Conservation (phyloP, 352 stramenopile species). For the Phytopythium ostracodes region DNA sequence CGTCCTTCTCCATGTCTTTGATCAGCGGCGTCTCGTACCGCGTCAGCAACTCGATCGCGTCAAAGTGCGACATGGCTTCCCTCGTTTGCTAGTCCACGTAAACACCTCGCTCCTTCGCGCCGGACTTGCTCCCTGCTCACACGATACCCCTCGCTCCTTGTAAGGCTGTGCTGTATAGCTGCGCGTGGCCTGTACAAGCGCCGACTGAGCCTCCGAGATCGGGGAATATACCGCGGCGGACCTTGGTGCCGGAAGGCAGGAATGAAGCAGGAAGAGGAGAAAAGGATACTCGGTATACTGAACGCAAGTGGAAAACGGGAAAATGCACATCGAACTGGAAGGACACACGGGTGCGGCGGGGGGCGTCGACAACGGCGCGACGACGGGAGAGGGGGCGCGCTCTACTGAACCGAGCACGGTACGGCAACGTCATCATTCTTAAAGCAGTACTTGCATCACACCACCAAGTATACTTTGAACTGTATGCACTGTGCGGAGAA, state of each 20-base stretch:
- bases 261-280: background rate
- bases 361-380: background rate
- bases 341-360: background rate
- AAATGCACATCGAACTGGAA: background rate
- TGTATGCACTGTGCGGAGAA: no score
- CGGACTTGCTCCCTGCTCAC: background rate
- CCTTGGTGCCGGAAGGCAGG: background rate
- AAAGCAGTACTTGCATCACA: no score
- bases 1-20: constrained; percentile 76
- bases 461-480: no score
- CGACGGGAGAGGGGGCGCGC: constrained; percentile 4
- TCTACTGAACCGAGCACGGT: background rate
- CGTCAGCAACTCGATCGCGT: constrained; percentile 74
- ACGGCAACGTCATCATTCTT: background rate
- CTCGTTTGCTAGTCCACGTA: background rate
- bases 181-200: background rate
- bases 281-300: constrained; percentile 7
- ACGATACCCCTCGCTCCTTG: background rate
- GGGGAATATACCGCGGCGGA: background rate
- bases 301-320: background rate
- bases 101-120: background rate
- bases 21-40: constrained; percentile 78
- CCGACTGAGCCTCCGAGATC: no score
- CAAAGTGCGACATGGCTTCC: constrained; percentile 45
- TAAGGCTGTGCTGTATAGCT: background rate